Evolutionary conservation across 2,329 filamentous ascomycete genomes (phyloP).

Genomic region (Dactylellina cionopaga): DNA sequence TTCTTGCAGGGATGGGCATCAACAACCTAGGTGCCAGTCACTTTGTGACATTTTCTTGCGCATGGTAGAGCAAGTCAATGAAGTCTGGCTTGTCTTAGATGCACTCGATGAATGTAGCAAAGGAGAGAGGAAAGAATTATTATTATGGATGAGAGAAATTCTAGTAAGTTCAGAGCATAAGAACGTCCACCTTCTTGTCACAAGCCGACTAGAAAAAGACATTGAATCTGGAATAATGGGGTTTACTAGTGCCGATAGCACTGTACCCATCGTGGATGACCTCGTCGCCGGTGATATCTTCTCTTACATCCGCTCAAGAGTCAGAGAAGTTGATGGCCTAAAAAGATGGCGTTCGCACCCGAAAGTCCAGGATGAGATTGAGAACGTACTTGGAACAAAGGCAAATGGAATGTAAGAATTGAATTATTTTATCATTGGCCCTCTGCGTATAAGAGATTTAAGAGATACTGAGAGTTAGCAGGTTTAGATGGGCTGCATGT

Average conservation of each 20-base stretch:
- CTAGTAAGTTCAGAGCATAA: not conserved
- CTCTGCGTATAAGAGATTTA: not conserved
- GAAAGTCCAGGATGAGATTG: slow-evolving; percentile 45
- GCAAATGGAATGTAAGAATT: slow-evolving; percentile 58
- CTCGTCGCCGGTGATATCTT: not conserved
- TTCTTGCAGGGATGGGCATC: slow-evolving; percentile 54
- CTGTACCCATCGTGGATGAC: not conserved
- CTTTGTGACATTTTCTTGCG: slow-evolving; percentile 55
- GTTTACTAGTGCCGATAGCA: not conserved
- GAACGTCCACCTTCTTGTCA: not conserved
- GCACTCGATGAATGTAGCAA: slow-evolving; percentile 58
- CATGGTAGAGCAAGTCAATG: slow-evolving; percentile 56
- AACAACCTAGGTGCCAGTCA: slow-evolving; percentile 56
- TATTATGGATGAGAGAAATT: not conserved
- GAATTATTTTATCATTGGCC: not conserved
- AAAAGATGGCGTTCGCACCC: slow-evolving; percentile 55
- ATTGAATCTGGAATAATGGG: not conserved
- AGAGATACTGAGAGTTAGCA: slow-evolving; percentile 18
- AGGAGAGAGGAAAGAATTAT: not conserved
- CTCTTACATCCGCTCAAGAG: not conserved
- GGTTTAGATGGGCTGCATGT: slow-evolving; percentile 57
- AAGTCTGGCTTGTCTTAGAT: slow-evolving; percentile 58
- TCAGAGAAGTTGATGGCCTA: slow-evolving; percentile 53
- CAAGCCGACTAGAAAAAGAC: not conserved
- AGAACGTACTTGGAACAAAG: slow-evolving; percentile 28